These are phyloP conservation scores for Raphanus sativus DNA, from an alignment of 345 rosid species.

Conservation along the genomic window DNA sequence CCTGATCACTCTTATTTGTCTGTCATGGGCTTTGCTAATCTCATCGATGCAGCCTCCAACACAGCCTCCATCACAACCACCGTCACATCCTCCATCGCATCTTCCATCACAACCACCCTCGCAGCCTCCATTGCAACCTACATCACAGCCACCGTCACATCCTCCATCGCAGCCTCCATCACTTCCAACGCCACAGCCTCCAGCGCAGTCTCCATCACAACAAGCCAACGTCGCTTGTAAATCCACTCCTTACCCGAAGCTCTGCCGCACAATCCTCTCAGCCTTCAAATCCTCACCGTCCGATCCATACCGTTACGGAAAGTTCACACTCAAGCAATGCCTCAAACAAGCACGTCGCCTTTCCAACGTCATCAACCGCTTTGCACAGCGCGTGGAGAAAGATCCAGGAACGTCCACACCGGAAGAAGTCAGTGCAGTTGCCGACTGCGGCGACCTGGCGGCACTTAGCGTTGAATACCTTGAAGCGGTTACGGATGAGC, in stretches of 20 bases:
- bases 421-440: slow-evolving; percentile 41
- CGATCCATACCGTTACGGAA: slow-evolving; percentile 50
- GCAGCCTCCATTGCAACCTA: neutral
- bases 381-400: slow-evolving; percentile 29
- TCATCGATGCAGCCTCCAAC: slow-evolving; percentile 22
- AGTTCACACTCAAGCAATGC: slow-evolving; percentile 62
- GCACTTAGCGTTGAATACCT: slow-evolving; percentile 55
- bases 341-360: slow-evolving; percentile 52
- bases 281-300: slow-evolving; percentile 46
- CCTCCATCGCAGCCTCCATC: neutral
- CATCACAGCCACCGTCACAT: neutral
- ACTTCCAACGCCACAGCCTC: slow-evolving; percentile 6
- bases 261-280: slow-evolving; percentile 62
- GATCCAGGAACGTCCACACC: slow-evolving; percentile 8
- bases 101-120: neutral
- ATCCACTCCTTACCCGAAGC: slow-evolving; percentile 62
- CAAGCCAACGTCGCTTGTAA: slow-evolving; percentile 52
- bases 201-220: slow-evolving; percentile 3
- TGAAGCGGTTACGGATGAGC: slow-evolving; percentile 38
- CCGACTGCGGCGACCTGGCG: slow-evolving; percentile 54
- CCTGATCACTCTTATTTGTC: slow-evolving; percentile 23
- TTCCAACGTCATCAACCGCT: slow-evolving; percentile 42
- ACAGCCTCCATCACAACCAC: neutral
- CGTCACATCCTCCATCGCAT: neutral
- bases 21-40: slow-evolving; percentile 34